Evolutionary conservation across 2,329 filamentous ascomycete species (phyloP).

Genomic region (Penicillium sclerotigenum): DNA sequence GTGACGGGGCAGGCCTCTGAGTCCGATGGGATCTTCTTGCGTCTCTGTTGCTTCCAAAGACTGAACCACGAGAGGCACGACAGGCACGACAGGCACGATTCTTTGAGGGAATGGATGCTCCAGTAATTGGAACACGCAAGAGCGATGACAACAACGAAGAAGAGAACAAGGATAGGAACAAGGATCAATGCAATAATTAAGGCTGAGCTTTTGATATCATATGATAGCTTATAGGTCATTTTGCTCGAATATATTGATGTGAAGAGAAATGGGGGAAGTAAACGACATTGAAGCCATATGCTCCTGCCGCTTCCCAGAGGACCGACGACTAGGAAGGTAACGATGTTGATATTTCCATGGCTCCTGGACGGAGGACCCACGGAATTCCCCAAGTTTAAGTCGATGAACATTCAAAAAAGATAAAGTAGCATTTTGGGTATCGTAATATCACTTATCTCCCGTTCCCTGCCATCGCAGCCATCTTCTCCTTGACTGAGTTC

Average conservation of each 20-base stretch:
- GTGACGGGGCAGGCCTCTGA: constrained; percentile 27
- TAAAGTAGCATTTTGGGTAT: constrained; percentile 22
- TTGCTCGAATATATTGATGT: constrained; percentile 14
- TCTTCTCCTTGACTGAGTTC: constrained; percentile 36
- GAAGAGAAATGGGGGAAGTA: not conserved
- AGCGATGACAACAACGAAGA: constrained; percentile 38
- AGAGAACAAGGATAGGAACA: constrained; percentile 48
- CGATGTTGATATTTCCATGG: not conserved
- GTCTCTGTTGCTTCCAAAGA: constrained; percentile 22
- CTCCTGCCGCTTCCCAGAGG: not conserved
- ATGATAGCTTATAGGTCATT: constrained; percentile 30
- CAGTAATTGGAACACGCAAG: constrained; percentile 41
- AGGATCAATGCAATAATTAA: constrained; percentile 47
- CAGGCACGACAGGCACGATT: constrained; percentile 18
- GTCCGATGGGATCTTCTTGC: constrained; percentile 32
- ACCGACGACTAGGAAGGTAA: not conserved
- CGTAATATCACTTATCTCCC: constrained; percentile 24
- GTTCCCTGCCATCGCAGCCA: constrained; percentile 29
- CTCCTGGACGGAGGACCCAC: not conserved
- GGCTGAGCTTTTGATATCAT: constrained; percentile 36
- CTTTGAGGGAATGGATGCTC: constrained; percentile 19
- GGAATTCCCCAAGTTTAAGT: not conserved
- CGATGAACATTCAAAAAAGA: not conserved
- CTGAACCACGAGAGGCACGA: constrained; percentile 26
- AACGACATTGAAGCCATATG: not conserved